Evolutionary conservation across 495 filamentous ascomycete species (phyloP), one percentile per base, ranked within the genome.

Genomic region (Xylaria intraflava): DNA sequence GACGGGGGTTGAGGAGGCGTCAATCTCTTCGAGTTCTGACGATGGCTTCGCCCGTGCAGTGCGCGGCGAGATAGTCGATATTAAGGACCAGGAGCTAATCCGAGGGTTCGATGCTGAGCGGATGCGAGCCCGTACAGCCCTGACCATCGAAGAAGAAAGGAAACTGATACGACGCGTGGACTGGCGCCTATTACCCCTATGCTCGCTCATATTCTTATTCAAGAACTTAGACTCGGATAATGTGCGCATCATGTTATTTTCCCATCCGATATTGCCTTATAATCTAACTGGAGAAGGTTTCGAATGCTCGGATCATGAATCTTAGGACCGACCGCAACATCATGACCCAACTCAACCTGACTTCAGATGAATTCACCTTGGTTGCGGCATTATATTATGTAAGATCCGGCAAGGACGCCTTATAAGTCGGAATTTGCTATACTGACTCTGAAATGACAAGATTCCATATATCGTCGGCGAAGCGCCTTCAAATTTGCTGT

Each of bases 391-490:
- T 66, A 9, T 67, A 69, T 30, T 69, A 66, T 60, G 65, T 68
- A 45, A 59, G 62, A 12, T 14, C 10, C 20, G 11, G 17, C 2
- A 0, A 0, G n/a, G 7, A 26, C 6, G 14, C 26, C 0, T 20
- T 45, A 10, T 43, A 5, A 2, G 16, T 22, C n/a, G n/a, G n/a
- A 10, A 11, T n/a, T 39, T 4, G 30, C 3, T 23, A 40, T 49
- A 40, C 68, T 70, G 43, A 64, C 39, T 23, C 7, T 23, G n/a
- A 53, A 20, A 46, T 16, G 6, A 49, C 0, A 7, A 76, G 71
- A 62, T 74, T 38, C 74, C 74, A 9, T 77, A 77, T 47, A 75
- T 77, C 44, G 22, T 77, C 2, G 58, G 64, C 14, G 72, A 75
- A 59, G 69, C 72, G 3, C 74, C 72, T 2, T 72, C 71, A 8